Conservation (phyloP, 495 filamentous ascomycete species). For the Tirmania nivea region DNA sequence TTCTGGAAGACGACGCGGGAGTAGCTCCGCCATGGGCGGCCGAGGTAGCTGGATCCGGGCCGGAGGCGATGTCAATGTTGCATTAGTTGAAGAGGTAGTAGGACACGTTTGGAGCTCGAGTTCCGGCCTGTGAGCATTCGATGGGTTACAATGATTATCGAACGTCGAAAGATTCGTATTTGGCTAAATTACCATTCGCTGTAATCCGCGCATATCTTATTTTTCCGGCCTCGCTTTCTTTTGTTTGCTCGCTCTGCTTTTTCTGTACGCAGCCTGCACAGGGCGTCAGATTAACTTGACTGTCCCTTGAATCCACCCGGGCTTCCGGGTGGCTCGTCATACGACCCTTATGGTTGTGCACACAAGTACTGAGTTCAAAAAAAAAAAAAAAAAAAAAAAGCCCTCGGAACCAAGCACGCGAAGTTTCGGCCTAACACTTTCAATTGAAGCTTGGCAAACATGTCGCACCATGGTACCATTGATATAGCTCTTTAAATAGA, state of each 20-base stretch:
- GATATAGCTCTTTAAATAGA: conserved; percentile 35
- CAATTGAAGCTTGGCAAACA: neutral
- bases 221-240: conserved; percentile 31
- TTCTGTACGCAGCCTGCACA: no score
- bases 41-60: conserved; percentile 37
- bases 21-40: conserved; percentile 43
- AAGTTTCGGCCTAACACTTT: conserved; percentile 1
- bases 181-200: conserved; percentile 30
- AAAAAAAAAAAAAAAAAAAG: no score
- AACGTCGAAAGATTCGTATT: no score
- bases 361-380: conserved; percentile 42
- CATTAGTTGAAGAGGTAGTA: conserved; percentile 45
- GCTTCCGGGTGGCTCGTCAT: no score
- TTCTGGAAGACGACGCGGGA: conserved; percentile 40
- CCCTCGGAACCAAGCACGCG: no score
- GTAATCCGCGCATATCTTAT: conserved; percentile 33
- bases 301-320: no score
- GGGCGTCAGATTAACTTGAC: no score
- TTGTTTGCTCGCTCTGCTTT: no score
- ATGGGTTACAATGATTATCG: no score
- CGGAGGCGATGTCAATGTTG: conserved; percentile 26
- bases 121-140: neutral
- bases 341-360: no score
- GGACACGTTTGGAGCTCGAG: conserved; percentile 26
- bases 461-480: conserved; percentile 31